Conservation (phyloP, 1,284 basidiomycete genomes). For the Heterobasidion irregulare region DNA sequence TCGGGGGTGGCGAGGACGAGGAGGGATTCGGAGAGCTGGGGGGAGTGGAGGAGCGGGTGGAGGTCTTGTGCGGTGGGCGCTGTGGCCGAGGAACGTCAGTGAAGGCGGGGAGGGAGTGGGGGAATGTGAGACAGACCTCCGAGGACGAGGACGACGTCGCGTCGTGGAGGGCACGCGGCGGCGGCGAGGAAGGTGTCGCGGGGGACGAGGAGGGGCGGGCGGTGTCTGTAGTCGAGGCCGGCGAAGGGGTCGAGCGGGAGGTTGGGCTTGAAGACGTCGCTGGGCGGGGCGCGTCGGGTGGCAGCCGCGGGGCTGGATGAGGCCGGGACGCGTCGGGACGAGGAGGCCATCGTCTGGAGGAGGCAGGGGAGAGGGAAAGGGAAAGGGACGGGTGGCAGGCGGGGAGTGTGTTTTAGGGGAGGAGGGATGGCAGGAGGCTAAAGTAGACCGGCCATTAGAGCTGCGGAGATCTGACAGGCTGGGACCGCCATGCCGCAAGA, state of each 20-base stretch:
- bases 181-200: slow-evolving; percentile 18
- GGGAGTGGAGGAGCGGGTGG: slow-evolving; percentile 34
- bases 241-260: slow-evolving; percentile 43
- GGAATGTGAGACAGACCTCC: slow-evolving; percentile 32
- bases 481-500: no score
- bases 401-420: background rate
- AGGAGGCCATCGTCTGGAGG: background rate
- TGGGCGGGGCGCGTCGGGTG: slow-evolving; percentile 18
- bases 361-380: background rate
- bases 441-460: no score
- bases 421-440: no score
- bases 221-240: slow-evolving; percentile 14
- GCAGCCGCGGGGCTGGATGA: background rate
- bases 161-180: slow-evolving; percentile 16
- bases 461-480: no score
- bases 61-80: slow-evolving; percentile 32
- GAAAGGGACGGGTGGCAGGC: background rate
- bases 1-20: slow-evolving; percentile 42
- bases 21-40: slow-evolving; percentile 34
- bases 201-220: slow-evolving; percentile 28
- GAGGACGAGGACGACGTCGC: slow-evolving; percentile 40
- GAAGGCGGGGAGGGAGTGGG: background rate
- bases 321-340: background rate
- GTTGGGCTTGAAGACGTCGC: slow-evolving; percentile 33
- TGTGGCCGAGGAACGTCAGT: slow-evolving; percentile 12